A percentile compares a stretch with the other conserved stretches of the same genome.
Evolutionary conservation across 208 protist species (phyloP).

Genomic region (Leptomonas pyrrhocoris): DNA sequence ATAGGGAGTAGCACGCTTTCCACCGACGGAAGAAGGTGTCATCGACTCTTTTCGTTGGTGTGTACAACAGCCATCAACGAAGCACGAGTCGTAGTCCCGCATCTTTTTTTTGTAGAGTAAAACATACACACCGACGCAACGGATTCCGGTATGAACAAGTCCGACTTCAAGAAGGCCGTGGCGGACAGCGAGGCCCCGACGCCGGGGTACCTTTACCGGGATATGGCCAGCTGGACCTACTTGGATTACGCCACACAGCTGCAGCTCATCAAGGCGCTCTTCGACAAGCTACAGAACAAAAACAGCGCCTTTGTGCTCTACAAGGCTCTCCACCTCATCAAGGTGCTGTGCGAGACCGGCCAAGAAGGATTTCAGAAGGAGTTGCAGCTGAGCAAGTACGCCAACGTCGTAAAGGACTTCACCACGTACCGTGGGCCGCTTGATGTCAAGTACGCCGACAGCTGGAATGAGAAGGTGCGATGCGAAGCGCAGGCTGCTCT

Average conservation of each 20-base stretch:
- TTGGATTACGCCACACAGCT: slow-evolving; percentile 41
- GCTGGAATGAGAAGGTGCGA: slow-evolving; percentile 68
- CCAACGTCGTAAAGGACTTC: slow-evolving; percentile 36
- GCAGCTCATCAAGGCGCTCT: slow-evolving; percentile 50
- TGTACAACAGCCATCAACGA: too few species aligned
- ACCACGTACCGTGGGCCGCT: slow-evolving; percentile 48
- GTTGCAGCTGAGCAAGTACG: slow-evolving; percentile 43
- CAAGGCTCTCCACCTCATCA: slow-evolving; percentile 74
- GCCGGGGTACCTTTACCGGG: slow-evolving; percentile 55
- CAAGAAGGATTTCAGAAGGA: slow-evolving; percentile 72
- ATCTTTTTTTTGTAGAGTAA: too few species aligned
- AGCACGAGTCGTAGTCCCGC: too few species aligned
- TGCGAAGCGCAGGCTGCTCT: slow-evolving; percentile 51
- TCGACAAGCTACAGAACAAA: slow-evolving; percentile 39
- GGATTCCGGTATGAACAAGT: slow-evolving; percentile 46
- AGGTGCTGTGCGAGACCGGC: slow-evolving; percentile 61
- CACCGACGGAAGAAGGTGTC: too few species aligned
- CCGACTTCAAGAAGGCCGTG: slow-evolving; percentile 49
- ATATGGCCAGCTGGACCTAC: slow-evolving; percentile 59
- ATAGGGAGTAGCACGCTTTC: too few species aligned
- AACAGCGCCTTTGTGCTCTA: slow-evolving; percentile 47
- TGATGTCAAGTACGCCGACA: slow-evolving; percentile 54
- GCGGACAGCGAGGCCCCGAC: slow-evolving; percentile 57
- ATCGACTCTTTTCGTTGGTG: too few species aligned
- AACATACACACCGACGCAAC: background rate